Conservation (phyloP, 208 protist species). For the Trypanosoma vivax region DNA sequence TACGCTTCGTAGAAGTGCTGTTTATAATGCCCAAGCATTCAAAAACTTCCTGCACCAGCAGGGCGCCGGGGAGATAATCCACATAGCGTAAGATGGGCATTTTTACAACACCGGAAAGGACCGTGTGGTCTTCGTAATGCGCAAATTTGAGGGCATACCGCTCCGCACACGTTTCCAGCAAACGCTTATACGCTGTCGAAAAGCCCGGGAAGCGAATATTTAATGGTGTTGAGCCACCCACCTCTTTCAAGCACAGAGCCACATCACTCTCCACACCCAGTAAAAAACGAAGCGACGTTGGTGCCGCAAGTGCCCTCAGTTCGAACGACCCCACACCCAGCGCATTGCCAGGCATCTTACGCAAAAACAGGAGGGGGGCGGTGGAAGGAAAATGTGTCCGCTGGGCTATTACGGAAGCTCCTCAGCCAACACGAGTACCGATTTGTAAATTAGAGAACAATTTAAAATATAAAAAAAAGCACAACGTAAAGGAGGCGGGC, state of each 20-base stretch:
- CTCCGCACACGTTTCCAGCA: conserved; percentile 60
- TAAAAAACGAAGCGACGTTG: conserved; percentile 62
- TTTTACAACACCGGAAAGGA: conserved; percentile 49
- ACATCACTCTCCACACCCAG: conserved; percentile 77
- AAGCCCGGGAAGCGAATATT: conserved; percentile 63
- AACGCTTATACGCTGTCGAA: conserved; percentile 54
- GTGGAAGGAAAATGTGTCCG: not conserved
- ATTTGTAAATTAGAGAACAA: too few species aligned
- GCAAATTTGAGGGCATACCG: conserved; percentile 52
- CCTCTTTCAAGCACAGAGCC: conserved; percentile 54
- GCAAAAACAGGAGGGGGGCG: conserved; percentile 1
- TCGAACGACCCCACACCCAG: conserved; percentile 53
- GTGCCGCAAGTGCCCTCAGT: conserved; percentile 75
- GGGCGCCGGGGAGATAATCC: conserved; percentile 72
- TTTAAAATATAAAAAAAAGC: too few species aligned
- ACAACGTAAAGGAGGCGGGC: too few species aligned
- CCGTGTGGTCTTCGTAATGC: conserved; percentile 35
- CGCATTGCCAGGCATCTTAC: conserved; percentile 17
- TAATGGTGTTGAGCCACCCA: conserved; percentile 32
- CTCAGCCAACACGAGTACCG: too few species aligned
- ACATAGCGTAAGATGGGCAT: conserved; percentile 77
- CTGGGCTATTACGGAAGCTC: too few species aligned
- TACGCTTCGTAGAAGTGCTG: conserved; percentile 1
- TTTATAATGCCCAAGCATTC: conserved; percentile 45
- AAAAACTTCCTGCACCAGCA: conserved; percentile 63